Evolutionary conservation across 768 basidiomycete species (phyloP), one percentile per base, ranked within the genome.

Genomic region (Lactarius psammicola): DNA sequence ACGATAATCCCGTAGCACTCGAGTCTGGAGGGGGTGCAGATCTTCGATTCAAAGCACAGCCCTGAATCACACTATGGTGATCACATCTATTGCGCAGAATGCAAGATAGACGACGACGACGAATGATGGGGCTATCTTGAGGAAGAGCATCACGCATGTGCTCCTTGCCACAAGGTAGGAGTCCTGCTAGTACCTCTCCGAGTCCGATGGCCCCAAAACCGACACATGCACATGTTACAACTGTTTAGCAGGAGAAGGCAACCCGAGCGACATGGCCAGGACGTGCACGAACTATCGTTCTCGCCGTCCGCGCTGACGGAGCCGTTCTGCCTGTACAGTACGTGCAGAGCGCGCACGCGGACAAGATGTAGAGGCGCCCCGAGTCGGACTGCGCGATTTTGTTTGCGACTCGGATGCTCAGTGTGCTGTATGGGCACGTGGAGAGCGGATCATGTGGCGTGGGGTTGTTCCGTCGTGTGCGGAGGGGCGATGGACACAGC

Each of bases 241-340:
- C 23, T 11, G n/a, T 57, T 57, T 23, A 7, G 36, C 15, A 13
- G 36, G 7, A 38, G 13, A 8, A 26, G 18, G 34, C 20, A 38
- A 15, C 36, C 40, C 17, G 28, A 34, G 11, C 33, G 17, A 26
- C 33, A 57, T 23, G 56, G 44, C 30, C 73, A 73, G 46, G 67
- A 65, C 40, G 86, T 82, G 69, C 86, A 87, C 65, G 69, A 15
- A 68, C 61, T 2, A 89, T 88, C 74, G 74, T n/a, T 84, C 59
- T 83, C 80, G 28, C 76, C 69, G 38, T 80, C 87, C 15, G 83
- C 85, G 15, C 77, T 89, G 54, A 71, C 84, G 46, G 79, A 82
- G 33, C 89, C n/a, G n/a, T n/a, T n/a, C n/a, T n/a, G n/a, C n/a
- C n/a, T n/a, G n/a, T n/a, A n/a, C 77, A 81, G 67, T 89, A 90